A percentile compares a stretch with the other conserved stretches of the same genome.
These are phyloP conservation scores for Scenedesmus sp. DNA, from an alignment of 163 green algal genomes.

Conservation along the genomic window DNA sequence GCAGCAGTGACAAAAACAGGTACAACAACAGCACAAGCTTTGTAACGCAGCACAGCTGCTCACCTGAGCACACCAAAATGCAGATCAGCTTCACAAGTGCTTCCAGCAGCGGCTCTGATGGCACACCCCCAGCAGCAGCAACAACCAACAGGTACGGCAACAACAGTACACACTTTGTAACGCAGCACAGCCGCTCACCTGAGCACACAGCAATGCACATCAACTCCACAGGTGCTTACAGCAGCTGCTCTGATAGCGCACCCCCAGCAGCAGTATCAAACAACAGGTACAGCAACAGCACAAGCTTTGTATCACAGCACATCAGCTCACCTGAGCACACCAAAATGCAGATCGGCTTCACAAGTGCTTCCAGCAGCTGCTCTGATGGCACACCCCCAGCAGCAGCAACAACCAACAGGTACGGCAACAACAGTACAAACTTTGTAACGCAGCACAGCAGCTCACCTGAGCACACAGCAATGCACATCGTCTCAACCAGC, in stretches of 20 bases:
- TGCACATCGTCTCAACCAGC: constrained; percentile 7
- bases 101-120: too few relatives aligned
- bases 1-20: neutral
- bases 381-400: neutral
- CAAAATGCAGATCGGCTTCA: too few relatives aligned
- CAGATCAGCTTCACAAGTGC: too few relatives aligned
- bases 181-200: neutral
- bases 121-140: neutral
- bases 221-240: neutral
- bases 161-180: too few relatives aligned
- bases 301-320: neutral
- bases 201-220: constrained; percentile 25
- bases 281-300: neutral
- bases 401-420: neutral
- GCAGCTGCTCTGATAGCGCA: constrained; percentile 14
- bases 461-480: constrained; percentile 31
- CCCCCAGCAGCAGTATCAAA: neutral
- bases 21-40: neutral
- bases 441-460: neutral
- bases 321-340: too few relatives aligned
- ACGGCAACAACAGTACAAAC: too few relatives aligned
- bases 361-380: too few relatives aligned
- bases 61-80: too few relatives aligned
- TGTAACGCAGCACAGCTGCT: too few relatives aligned
- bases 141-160: too few relatives aligned